Conservation (phyloP, 768 basidiomycete genomes). For the Mycena crocata region DNA sequence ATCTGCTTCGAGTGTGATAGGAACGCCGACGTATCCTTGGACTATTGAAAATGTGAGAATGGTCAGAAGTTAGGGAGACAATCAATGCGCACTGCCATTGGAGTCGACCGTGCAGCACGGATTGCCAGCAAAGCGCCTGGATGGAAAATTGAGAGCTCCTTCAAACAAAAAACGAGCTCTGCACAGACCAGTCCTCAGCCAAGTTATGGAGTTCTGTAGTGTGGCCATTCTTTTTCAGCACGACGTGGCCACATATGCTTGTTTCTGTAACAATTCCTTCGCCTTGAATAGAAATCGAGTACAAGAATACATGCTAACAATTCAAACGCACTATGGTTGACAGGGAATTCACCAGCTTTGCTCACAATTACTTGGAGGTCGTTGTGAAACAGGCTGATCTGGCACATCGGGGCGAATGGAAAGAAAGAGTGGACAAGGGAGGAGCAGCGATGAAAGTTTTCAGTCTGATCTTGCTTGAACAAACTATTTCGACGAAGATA, state of each 20-base stretch:
- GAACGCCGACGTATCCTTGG: slow-evolving; percentile 20
- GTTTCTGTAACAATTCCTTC: slow-evolving; percentile 18
- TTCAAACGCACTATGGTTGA: too few species aligned
- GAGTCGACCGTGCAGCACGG: slow-evolving; percentile 5
- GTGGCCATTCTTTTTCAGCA: slow-evolving; percentile 19
- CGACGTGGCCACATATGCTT: slow-evolving; percentile 25
- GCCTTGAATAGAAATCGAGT: background rate
- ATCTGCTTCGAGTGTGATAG: slow-evolving; percentile 14
- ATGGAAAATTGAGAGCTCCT: background rate
- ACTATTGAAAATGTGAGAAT: background rate
- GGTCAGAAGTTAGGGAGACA: background rate
- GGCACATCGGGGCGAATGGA: slow-evolving; percentile 17
- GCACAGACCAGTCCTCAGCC: slow-evolving; percentile 15
- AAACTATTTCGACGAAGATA: slow-evolving; percentile 1
- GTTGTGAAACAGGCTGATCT: slow-evolving; percentile 26
- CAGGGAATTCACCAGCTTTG: slow-evolving; percentile 22
- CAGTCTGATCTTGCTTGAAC: slow-evolving; percentile 17
- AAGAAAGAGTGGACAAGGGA: slow-evolving; percentile 22
- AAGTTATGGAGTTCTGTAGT: slow-evolving; percentile 14
- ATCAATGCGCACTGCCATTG: background rate
- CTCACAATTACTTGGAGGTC: slow-evolving; percentile 22
- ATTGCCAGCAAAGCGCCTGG: slow-evolving; percentile 22
- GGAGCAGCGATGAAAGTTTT: slow-evolving; percentile 22
- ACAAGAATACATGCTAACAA: too few species aligned
- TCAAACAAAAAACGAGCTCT: background rate